A percentile compares a stretch with the other conserved stretches of the same genome.
Evolutionary conservation across 139 green algal species (phyloP).

Genomic region (Eudorina sp.): DNA sequence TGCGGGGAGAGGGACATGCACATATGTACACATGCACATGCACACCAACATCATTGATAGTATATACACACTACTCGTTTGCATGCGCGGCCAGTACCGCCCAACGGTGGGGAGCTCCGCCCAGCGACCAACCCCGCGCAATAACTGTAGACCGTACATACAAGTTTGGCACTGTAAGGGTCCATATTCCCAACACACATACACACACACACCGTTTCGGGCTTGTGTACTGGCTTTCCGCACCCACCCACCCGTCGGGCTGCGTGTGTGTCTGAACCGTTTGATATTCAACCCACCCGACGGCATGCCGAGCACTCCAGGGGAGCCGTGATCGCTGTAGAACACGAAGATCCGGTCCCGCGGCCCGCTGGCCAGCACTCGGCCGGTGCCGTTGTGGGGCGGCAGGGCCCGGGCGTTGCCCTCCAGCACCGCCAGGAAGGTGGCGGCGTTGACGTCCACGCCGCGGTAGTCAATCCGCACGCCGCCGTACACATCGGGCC

Average conservation of each 20-base stretch:
- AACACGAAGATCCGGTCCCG: constrained; percentile 90
- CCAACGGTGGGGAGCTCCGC: neutral
- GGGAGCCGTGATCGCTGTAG: constrained; percentile 86
- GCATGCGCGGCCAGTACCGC: too few species aligned
- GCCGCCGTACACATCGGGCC: constrained; percentile 89
- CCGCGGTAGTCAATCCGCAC: constrained; percentile 91
- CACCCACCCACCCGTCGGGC: neutral
- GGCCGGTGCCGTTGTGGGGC: constrained; percentile 52
- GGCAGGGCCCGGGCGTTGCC: constrained; percentile 72
- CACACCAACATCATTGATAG: too few species aligned
- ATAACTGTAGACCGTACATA: too few species aligned
- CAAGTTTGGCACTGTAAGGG: too few species aligned
- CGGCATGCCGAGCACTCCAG: constrained; percentile 94
- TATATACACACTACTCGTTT: too few species aligned
- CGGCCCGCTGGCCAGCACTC: constrained; percentile 73
- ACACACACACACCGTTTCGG: too few species aligned
- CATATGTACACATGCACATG: too few species aligned
- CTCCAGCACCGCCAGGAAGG: constrained; percentile 88
- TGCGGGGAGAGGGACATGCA: constrained; percentile 7
- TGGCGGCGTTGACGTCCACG: constrained; percentile 82
- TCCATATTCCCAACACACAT: too few species aligned
- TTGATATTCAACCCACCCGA: constrained; percentile 54
- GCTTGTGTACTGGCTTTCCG: too few species aligned
- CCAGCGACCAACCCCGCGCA: neutral
- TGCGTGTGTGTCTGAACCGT: too few species aligned